A percentile compares a stretch with the other conserved stretches of the same genome.
Conservation (phyloP, 1,284 basidiomycete species). For the Lentinula novae-zelandiae region DNA sequence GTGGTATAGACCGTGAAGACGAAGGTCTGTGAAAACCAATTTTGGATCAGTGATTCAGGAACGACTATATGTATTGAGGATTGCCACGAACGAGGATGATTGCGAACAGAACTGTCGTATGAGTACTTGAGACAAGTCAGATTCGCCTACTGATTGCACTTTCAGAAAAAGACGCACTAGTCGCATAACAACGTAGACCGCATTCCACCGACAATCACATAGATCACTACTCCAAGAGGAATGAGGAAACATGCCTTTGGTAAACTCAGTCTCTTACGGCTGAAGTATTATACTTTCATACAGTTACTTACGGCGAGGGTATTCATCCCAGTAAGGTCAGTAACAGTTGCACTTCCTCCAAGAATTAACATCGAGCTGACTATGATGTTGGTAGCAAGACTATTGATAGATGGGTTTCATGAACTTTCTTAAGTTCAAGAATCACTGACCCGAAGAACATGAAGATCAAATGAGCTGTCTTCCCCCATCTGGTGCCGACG, state of each 20-base stretch:
- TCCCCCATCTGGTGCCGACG: slow-evolving; percentile 71
- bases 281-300: slow-evolving; percentile 19
- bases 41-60: background rate
- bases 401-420: slow-evolving; percentile 16
- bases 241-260: slow-evolving; percentile 69
- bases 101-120: slow-evolving; percentile 77
- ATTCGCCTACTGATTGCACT: slow-evolving; percentile 21
- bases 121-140: slow-evolving; percentile 43
- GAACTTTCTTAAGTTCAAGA: background rate
- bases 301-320: slow-evolving; percentile 53
- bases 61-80: slow-evolving; percentile 21
- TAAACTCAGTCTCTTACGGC: slow-evolving; percentile 21
- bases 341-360: slow-evolving; percentile 78
- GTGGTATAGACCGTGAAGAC: slow-evolving; percentile 78
- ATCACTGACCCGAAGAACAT: slow-evolving; percentile 63
- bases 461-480: slow-evolving; percentile 68
- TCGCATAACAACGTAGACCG: slow-evolving; percentile 56
- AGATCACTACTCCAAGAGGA: slow-evolving; percentile 56
- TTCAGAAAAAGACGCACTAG: slow-evolving; percentile 39
- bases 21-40: slow-evolving; percentile 21
- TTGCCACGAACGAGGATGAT: slow-evolving; percentile 69
- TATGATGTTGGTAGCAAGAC: slow-evolving; percentile 73
- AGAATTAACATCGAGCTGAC: slow-evolving; percentile 59
- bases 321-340: slow-evolving; percentile 77
- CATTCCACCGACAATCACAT: slow-evolving; percentile 63